Evolutionary conservation across 1,284 basidiomycete genomes (phyloP).

Genomic region (Pterulicium gracile): DNA sequence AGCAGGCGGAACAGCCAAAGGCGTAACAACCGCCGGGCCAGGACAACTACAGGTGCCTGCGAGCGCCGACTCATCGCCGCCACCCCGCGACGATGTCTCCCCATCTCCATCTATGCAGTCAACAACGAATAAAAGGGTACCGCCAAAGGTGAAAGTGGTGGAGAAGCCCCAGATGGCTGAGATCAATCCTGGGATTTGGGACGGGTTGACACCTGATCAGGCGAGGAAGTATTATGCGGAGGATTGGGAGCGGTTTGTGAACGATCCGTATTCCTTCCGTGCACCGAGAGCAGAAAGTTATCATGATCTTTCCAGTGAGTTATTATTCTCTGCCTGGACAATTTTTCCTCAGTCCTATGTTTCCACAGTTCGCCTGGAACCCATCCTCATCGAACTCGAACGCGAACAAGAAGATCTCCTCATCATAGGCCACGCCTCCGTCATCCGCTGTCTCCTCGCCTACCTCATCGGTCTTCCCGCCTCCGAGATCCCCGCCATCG

Average conservation of each 20-base stretch:
- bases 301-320: slow-evolving; percentile 70
- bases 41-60: no score
- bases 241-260: slow-evolving; percentile 88
- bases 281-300: slow-evolving; percentile 93
- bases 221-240: slow-evolving; percentile 86
- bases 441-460: slow-evolving; percentile 89
- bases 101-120: no score
- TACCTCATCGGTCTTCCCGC: slow-evolving; percentile 94
- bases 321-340: background rate
- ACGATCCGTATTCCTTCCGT: slow-evolving; percentile 90
- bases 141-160: slow-evolving; percentile 37
- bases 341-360: background rate
- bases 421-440: slow-evolving; percentile 86
- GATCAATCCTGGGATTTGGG: slow-evolving; percentile 96
- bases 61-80: no score
- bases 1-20: no score
- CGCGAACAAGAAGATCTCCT: slow-evolving; percentile 69
- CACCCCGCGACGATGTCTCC: no score
- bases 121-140: no score
- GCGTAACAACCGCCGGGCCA: no score
- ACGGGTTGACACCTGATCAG: slow-evolving; percentile 87
- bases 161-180: slow-evolving; percentile 96
- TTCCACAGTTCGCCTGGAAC: slow-evolving; percentile 60
- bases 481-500: slow-evolving; percentile 92
- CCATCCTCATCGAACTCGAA: slow-evolving; percentile 77